Evolutionary conservation across 495 filamentous ascomycete genomes (phyloP), one percentile per base, ranked within the genome.

Genomic region (Penicillium nucicola): DNA sequence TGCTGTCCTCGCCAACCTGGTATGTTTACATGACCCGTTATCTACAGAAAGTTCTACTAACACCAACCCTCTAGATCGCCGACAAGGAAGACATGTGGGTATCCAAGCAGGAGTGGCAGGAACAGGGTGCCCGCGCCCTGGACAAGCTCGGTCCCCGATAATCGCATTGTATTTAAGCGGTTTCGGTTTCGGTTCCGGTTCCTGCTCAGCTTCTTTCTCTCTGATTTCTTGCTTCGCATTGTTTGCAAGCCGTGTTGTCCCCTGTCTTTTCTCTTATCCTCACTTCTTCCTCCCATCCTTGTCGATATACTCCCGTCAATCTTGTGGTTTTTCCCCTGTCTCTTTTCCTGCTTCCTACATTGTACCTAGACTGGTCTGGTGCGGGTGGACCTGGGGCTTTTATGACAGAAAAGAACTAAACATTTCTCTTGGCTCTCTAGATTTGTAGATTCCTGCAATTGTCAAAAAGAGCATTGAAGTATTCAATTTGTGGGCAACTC

Each of bases 21-120:
- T 85, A 76, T 52, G 81, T 75, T 22, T 34, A 28, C 7, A n/a
- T 35, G 25, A 33, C 11, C 32, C n/a, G 12, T 48, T 30, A 7
- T 28, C 11, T 17, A 2, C 30, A 7, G 1, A 13, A 22, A n/a
- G 15, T 36, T n/a, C 30, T 42, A 36, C 62, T 69, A 59, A 65
- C 50, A 33, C 23, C 6, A 23, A 13, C 36, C 3, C 19, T 51
- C 19, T 50, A 84, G 82, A 97, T 98, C 85, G 90, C 93, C 42
- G 91, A 97, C 68, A 96, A 96, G 72, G 89, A 96, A 61, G 86
- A 87, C 66, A 98, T 98, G 93, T 98, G 93, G 93, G 92, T 98
- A 45, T 85, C 86, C 42, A 96, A 96, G 76, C 78, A 87, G 62
- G 95, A 98, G 71, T 98, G 95, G 95, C 77, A 90, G 62, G 93